A percentile compares a stretch with the other conserved stretches of the same genome.
phyloP scores from a whole-genome alignment of 78 protist genomes.

The Speleostelium caveatum region DNA sequence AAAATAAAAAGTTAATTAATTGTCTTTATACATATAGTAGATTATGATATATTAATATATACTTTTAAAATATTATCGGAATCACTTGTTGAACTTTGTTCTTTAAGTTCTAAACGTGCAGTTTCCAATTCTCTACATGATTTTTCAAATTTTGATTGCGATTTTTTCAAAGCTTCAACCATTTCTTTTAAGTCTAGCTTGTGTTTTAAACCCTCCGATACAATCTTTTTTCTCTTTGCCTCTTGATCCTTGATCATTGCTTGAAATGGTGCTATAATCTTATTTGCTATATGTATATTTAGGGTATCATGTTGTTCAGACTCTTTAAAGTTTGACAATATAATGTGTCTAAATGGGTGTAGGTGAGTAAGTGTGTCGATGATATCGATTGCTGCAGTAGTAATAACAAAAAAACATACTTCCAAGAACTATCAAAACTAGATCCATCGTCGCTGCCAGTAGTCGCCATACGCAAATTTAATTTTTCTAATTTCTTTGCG shows the following conservation, averaged over 20 bases:
- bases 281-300: slow-evolving; percentile 5
- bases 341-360: no score
- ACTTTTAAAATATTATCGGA: slow-evolving; percentile 25
- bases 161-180: slow-evolving; percentile 57
- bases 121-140: slow-evolving; percentile 42
- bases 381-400: not conserved
- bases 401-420: slow-evolving; percentile 34
- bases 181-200: slow-evolving; percentile 53
- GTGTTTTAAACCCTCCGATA: slow-evolving; percentile 38
- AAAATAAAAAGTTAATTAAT: not conserved
- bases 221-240: slow-evolving; percentile 35
- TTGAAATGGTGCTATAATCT: slow-evolving; percentile 48
- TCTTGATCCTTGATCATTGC: slow-evolving; percentile 77
- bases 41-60: no score
- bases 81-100: not conserved
- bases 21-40: not conserved
- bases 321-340: no score
- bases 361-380: no score
- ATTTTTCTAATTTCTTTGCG: slow-evolving; percentile 60
- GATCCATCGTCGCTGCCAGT: not conserved
- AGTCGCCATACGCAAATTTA: slow-evolving; percentile 5
- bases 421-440: slow-evolving; percentile 37
- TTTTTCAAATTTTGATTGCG: slow-evolving; percentile 66
- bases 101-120: slow-evolving; percentile 20
- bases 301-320: slow-evolving; percentile 32